Base-by-base conservation (phyloP, 139 green algal genomes). In the Eudorina sp. region DNA sequence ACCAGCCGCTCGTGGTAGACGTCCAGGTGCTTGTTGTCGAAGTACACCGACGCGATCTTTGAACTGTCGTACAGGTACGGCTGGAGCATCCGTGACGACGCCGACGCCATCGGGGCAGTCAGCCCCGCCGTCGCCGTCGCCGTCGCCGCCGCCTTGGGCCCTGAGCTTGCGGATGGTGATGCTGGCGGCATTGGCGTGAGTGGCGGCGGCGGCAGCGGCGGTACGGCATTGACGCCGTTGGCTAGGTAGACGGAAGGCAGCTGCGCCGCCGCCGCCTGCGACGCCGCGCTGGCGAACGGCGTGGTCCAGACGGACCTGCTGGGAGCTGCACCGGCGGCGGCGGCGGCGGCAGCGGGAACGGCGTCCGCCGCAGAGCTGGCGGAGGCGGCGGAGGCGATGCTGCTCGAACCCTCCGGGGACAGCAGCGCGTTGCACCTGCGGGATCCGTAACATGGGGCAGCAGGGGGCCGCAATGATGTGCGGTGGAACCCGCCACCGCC, bases 1-100 rank as follows among this genome's bases (percentile, higher is more conserved):
- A 83, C 77, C 76, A 98, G 91, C 18, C 95, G 86, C n/a, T 79
- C 79, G 69, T 95, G 92, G 88, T 98, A 98, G 46, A 92, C 90
- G 31, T 91, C 60, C 70, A 97, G 79, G 23, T 84, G 85, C 19
- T 72, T 6, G 75, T 92, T 91, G 83, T 98, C 96, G 60, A 97
- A 95, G 88, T 98, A 98, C 1, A 98, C 94, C 18, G 92, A 89
- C 25, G 48, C 58, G 45, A 92, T 88, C 53, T 60, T n/a, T 18
- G 77, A 64, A 41, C 66, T 87, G 75, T 69, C 82, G 48, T 51
- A 53, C 66, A 72, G 55, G 81, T 53, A 53, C 13, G 53, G 53
- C 9, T 21, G 43, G 34, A 13, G 68, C 34, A 9, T 76, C 40
- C 53, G 29, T 80, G 55, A 38, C 55, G 14, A 29, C 14, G 55